Conservation (phyloP, 2,329 filamentous ascomycete genomes). For the Hypoxylon sp. region DNA sequence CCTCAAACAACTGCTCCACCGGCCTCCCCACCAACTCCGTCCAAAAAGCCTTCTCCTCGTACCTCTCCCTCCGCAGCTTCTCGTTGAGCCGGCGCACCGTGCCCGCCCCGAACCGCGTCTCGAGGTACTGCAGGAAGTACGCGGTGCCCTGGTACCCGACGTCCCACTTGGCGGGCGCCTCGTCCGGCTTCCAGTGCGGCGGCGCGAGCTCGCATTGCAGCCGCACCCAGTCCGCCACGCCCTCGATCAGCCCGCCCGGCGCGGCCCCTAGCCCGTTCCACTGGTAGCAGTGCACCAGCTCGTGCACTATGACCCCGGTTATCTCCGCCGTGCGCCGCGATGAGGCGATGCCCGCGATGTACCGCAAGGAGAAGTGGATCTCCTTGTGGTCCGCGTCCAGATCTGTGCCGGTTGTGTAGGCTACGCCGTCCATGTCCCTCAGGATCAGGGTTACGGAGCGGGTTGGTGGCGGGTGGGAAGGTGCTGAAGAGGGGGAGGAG, state of each 20-base stretch:
- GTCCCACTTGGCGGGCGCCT: constrained; percentile 77
- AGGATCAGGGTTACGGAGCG: constrained; percentile 89
- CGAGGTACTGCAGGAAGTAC: constrained; percentile 91
- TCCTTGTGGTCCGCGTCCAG: constrained; percentile 91
- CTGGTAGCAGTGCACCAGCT: constrained; percentile 96
- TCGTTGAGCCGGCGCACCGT: constrained; percentile 77
- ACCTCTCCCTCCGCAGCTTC: constrained; percentile 72
- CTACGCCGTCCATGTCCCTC: constrained; percentile 84
- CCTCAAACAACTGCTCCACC: constrained; percentile 80
- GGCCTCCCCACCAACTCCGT: constrained; percentile 74
- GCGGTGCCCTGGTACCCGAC: constrained; percentile 91
- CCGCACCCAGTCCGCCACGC: constrained; percentile 93
- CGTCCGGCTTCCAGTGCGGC: constrained; percentile 81
- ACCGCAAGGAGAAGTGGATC: constrained; percentile 87
- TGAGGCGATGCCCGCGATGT: constrained; percentile 70
- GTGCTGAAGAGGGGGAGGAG: constrained; percentile 47
- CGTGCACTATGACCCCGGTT: constrained; percentile 87
- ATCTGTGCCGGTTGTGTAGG: constrained; percentile 86
- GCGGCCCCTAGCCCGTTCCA: constrained; percentile 75
- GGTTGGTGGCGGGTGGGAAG: constrained; percentile 69
- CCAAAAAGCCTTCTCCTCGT: constrained; percentile 79
- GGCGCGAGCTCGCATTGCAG: constrained; percentile 80
- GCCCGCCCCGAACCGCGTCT: constrained; percentile 73
- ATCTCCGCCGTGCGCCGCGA: constrained; percentile 73
- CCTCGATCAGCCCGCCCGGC: constrained; percentile 87